phyloP scores from a whole-genome alignment of 2,329 filamentous ascomycete genomes.

The Tricladium varicosporioides region DNA sequence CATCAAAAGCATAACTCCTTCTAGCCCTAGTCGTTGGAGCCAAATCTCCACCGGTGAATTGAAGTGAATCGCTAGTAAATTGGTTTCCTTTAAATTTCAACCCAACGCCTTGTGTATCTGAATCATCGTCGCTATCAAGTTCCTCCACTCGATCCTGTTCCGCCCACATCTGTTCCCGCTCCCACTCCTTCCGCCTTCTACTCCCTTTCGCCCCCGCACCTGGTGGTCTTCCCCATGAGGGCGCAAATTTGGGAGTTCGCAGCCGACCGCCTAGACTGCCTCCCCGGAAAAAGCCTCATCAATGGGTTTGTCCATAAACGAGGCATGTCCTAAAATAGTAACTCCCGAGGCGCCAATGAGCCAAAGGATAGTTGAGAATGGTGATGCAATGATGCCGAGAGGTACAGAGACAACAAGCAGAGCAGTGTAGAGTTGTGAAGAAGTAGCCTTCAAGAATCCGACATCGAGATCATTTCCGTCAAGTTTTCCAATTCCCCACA shows the following conservation, averaged over 20 bases:
- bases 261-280: conserved; percentile 99
- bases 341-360: conserved; percentile 93
- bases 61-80: conserved; percentile 58
- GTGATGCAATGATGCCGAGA: conserved; percentile 80
- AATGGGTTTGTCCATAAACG: conserved; percentile 97
- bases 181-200: conserved; percentile 54
- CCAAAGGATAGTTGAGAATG: conserved; percentile 85
- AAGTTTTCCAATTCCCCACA: conserved; percentile 90
- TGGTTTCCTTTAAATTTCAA: conserved; percentile 47
- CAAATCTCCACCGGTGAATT: conserved; percentile 60
- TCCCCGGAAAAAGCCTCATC: conserved; percentile 99
- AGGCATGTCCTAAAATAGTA: conserved; percentile 89
- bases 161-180: conserved; percentile 49
- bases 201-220: conserved; percentile 81
- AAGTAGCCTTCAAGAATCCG: conserved; percentile 76
- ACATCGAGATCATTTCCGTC: conserved; percentile 85
- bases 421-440: conserved; percentile 90
- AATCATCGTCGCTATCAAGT: conserved; percentile 55
- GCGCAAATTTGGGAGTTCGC: conserved; percentile 94
- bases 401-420: conserved; percentile 82
- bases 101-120: conserved; percentile 54
- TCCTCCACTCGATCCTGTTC: conserved; percentile 59
- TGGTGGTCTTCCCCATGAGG: conserved; percentile 99
- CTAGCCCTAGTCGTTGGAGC: conserved; percentile 35
- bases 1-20: conserved; percentile 36